phyloP scores from a whole-genome alignment of 73 alveolate species.

The Halteria grandinella region DNA sequence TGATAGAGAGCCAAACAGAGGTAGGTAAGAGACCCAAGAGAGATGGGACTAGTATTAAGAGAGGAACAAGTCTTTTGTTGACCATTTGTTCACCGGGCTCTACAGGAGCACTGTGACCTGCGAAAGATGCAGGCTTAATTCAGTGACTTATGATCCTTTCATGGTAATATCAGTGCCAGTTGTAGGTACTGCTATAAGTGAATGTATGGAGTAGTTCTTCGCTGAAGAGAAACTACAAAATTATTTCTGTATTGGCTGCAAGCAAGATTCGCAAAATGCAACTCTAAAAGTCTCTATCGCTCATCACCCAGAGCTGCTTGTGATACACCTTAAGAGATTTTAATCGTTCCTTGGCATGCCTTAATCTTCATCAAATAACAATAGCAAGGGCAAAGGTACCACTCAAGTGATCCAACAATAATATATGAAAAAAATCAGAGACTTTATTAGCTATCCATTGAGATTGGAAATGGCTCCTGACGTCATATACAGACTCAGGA shows the following conservation, averaged over 20 bases:
- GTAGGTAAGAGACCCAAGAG: not conserved
- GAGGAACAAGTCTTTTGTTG: slow-evolving; percentile 36
- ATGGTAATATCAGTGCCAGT: slow-evolving; percentile 41
- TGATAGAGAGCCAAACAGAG: not conserved
- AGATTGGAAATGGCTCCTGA: slow-evolving; percentile 1
- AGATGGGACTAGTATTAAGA: slow-evolving; percentile 13
- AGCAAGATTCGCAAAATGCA: slow-evolving; percentile 23
- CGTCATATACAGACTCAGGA: not conserved
- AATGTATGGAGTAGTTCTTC: slow-evolving; percentile 17
- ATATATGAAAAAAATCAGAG: slow-evolving; percentile 35
- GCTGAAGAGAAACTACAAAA: slow-evolving; percentile 13
- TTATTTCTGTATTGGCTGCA: slow-evolving; percentile 26
- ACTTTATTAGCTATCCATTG: slow-evolving; percentile 6
- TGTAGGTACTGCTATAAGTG: not conserved
- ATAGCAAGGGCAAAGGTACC: too few relatives aligned
- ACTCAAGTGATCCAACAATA: too few relatives aligned
- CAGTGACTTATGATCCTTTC: slow-evolving; percentile 40
- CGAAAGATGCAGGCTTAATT: slow-evolving; percentile 8
- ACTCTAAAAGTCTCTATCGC: slow-evolving; percentile 37
- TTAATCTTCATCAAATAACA: too few relatives aligned
- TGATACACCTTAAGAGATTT: slow-evolving; percentile 39
- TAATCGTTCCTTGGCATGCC: slow-evolving; percentile 13
- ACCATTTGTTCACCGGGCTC: slow-evolving; percentile 45
- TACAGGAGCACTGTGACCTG: slow-evolving; percentile 36
- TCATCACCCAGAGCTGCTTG: slow-evolving; percentile 10